These are phyloP conservation scores for Onygenales sp. DNA, from an alignment of 2,329 filamentous ascomycete genomes.

Conservation along the genomic window DNA sequence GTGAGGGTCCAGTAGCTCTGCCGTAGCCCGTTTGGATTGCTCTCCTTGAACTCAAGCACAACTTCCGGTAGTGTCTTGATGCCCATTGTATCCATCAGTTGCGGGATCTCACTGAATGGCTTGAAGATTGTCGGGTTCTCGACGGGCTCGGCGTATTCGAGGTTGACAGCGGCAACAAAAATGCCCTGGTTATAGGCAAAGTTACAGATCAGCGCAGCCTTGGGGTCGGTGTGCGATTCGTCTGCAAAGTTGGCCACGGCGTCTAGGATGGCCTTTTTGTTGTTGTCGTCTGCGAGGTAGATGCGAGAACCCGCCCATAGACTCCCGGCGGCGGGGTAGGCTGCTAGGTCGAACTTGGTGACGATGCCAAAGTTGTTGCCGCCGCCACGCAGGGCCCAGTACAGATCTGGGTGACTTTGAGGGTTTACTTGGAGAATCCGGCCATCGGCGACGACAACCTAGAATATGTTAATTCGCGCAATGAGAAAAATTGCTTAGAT, in stretches of 20 bases:
- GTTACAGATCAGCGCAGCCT: constrained; percentile 27
- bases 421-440: constrained; percentile 29
- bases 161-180: constrained; percentile 21
- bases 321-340: constrained; percentile 23
- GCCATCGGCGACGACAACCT: constrained; percentile 33
- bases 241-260: constrained; percentile 24
- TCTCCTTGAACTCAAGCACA: constrained; percentile 24
- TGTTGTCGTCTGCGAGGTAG: constrained; percentile 16
- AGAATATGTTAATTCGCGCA: constrained; percentile 13
- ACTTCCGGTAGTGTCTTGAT: constrained; percentile 22
- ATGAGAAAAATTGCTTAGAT: too few species aligned
- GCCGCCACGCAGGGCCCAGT: constrained; percentile 40
- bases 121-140: constrained; percentile 22
- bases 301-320: constrained; percentile 31
- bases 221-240: constrained; percentile 23
- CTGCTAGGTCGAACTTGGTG: constrained; percentile 32
- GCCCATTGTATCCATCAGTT: constrained; percentile 21
- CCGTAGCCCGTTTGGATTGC: constrained; percentile 24
- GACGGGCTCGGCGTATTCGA: constrained; percentile 29
- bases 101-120: constrained; percentile 14
- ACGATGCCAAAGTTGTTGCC: constrained; percentile 34
- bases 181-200: constrained; percentile 18
- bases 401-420: constrained; percentile 37
- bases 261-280: constrained; percentile 20
- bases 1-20: constrained; percentile 26